Conservation (phyloP, 768 basidiomycete species). For the Pleurotus cornucopiae region DNA sequence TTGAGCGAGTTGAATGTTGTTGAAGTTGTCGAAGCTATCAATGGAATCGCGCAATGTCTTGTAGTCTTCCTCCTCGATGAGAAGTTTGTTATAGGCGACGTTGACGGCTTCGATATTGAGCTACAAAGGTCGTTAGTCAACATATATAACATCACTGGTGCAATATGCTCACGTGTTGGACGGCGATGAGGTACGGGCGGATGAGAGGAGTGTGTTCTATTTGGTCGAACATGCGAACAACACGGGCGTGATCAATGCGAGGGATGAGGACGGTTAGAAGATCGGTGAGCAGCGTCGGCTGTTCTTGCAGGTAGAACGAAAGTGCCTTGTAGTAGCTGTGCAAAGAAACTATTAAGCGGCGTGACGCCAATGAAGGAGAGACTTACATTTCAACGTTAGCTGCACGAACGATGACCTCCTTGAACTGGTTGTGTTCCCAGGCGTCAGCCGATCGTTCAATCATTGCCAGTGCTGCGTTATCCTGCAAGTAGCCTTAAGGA, state of each 20-base stretch:
- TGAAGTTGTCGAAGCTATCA: constrained; percentile 98
- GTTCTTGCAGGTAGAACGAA: constrained; percentile 91
- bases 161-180: constrained; percentile 70
- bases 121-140: constrained; percentile 33
- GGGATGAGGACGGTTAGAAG: constrained; percentile 89
- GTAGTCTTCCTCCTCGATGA: constrained; percentile 99
- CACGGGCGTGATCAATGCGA: constrained; percentile 92
- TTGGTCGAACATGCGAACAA: constrained; percentile 93
- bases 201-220: constrained; percentile 95
- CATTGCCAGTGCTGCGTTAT: constrained; percentile 97
- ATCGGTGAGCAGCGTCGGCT: constrained; percentile 91
- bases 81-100: constrained; percentile 95
- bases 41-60: constrained; percentile 97
- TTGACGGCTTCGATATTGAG: constrained; percentile 97
- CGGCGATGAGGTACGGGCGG: constrained; percentile 93
- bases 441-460: constrained; percentile 98
- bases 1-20: constrained; percentile 81
- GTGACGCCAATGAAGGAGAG: neutral
- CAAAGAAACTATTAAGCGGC: constrained; percentile 7
- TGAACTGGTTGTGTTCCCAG: constrained; percentile 99
- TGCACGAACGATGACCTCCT: constrained; percentile 93
- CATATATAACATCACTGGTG: neutral
- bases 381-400: constrained; percentile 95
- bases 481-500: constrained; percentile 36
- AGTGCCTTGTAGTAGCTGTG: constrained; percentile 90